Percentiles rank a stretch among this genome's conserved stretches.
Evolutionary conservation across 192 early-diverging fungal genomes (phyloP).

Genomic region (Umbelopsis vinacea): DNA sequence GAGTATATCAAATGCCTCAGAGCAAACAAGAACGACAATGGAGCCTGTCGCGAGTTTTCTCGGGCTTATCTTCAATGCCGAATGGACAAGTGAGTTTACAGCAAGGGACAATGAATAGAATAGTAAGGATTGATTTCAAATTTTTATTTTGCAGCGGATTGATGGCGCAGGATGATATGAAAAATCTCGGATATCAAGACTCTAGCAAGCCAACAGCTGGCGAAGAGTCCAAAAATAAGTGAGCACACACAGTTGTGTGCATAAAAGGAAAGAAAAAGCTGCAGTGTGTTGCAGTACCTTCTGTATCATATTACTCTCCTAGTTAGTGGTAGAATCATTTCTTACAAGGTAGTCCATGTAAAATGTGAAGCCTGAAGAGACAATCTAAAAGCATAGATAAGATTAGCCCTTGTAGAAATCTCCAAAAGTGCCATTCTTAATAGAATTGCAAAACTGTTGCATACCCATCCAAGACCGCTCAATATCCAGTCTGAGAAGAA

Average conservation of each 20-base stretch:
- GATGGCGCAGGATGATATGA: slow-evolving; percentile 70
- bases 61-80: slow-evolving; percentile 87
- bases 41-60: slow-evolving; percentile 71
- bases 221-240: neutral
- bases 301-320: neutral
- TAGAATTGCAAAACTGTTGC: neutral
- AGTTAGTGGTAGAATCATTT: neutral
- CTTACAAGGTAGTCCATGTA: slow-evolving; percentile 40
- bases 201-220: slow-evolving; percentile 25
- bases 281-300: neutral
- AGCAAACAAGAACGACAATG: slow-evolving; percentile 69
- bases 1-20: slow-evolving; percentile 81
- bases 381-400: slow-evolving; percentile 8
- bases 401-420: neutral
- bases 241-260: neutral
- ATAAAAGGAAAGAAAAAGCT: neutral
- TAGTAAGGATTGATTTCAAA: neutral
- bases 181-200: slow-evolving; percentile 72
- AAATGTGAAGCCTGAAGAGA: slow-evolving; percentile 35
- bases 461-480: slow-evolving; percentile 35
- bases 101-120: neutral
- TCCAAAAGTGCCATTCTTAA: neutral
- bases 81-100: slow-evolving; percentile 78
- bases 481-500: slow-evolving; percentile 36
- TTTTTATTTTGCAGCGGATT: slow-evolving; percentile 55